Conservation (phyloP, 345 rosid genomes). For the Salix brachista region DNA sequence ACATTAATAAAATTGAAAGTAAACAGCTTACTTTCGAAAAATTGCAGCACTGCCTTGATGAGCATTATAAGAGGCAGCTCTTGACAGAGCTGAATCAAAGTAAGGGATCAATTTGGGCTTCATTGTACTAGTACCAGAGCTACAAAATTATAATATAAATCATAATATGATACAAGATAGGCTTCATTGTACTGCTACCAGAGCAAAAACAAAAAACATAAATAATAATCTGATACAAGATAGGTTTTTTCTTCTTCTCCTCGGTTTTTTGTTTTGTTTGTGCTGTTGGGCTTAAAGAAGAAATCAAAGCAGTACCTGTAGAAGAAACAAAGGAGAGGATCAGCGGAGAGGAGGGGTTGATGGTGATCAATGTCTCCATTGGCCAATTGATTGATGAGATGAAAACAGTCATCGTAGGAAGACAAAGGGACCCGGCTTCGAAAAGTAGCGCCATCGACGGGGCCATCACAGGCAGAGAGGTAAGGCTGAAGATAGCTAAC, state of each 20-base stretch:
- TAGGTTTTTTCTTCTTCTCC: too few species aligned
- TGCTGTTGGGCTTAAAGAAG: neutral
- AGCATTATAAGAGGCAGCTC: conserved; percentile 33
- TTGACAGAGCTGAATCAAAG: conserved; percentile 40
- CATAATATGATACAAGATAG: too few species aligned
- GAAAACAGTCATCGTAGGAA: conserved; percentile 39
- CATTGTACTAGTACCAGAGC: conserved; percentile 31
- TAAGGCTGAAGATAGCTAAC: conserved; percentile 33
- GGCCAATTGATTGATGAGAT: conserved; percentile 36
- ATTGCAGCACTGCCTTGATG: conserved; percentile 37
- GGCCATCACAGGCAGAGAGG: conserved; percentile 17
- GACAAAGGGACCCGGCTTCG: conserved; percentile 39
- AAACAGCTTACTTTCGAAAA: conserved; percentile 22
- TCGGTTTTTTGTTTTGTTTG: neutral
- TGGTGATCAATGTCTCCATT: conserved; percentile 12
- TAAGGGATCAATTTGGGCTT: conserved; percentile 48
- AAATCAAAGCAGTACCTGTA: conserved; percentile 24
- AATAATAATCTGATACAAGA: too few species aligned
- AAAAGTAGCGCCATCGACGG: conserved; percentile 26
- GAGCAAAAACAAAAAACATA: too few species aligned
- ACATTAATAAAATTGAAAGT: neutral
- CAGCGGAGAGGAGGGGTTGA: conserved; percentile 33
- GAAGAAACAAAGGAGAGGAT: conserved; percentile 44
- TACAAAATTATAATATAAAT: too few species aligned
- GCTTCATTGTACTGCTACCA: conserved; percentile 28